These are phyloP conservation scores for Vigna reflexopilosa DNA, from an alignment of 306 rosid genomes.

Conservation along the genomic window DNA sequence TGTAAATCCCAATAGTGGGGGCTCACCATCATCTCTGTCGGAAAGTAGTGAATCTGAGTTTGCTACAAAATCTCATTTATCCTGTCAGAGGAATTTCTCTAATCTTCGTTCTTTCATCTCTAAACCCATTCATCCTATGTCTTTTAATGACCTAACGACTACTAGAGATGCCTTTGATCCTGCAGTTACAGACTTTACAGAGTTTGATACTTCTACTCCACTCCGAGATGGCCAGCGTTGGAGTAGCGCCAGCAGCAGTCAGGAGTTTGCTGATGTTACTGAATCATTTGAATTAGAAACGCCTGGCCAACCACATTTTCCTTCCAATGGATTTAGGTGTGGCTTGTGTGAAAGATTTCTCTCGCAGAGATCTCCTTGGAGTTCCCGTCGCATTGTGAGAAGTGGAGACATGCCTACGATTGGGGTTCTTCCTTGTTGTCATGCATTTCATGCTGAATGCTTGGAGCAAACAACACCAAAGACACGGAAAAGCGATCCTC, in stretches of 20 bases:
- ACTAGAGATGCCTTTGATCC: slow-evolving; percentile 64
- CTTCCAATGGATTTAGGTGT: slow-evolving; percentile 68
- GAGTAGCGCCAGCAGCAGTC: slow-evolving; percentile 85
- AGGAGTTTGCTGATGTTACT: slow-evolving; percentile 77
- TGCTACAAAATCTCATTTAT: slow-evolving; percentile 57
- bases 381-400: slow-evolving; percentile 82
- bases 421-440: slow-evolving; percentile 83
- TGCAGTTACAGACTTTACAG: slow-evolving; percentile 52
- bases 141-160: slow-evolving; percentile 56
- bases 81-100: slow-evolving; percentile 66
- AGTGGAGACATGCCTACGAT: slow-evolving; percentile 89
- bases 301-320: slow-evolving; percentile 38
- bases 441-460: slow-evolving; percentile 90
- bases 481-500: slow-evolving; percentile 71
- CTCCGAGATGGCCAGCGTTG: slow-evolving; percentile 64
- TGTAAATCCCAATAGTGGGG: slow-evolving; percentile 60
- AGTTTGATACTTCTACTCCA: slow-evolving; percentile 65
- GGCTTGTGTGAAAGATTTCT: slow-evolving; percentile 79
- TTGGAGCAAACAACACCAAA: slow-evolving; percentile 80
- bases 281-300: slow-evolving; percentile 76
- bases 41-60: slow-evolving; percentile 83
- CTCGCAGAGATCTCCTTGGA: slow-evolving; percentile 89
- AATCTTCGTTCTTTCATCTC: slow-evolving; percentile 75
- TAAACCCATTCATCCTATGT: slow-evolving; percentile 81
- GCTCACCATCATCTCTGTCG: slow-evolving; percentile 64